Evolutionary conservation across 2,329 filamentous ascomycete species (phyloP), one percentile per base, ranked within the genome.

Genomic region (Microcyclosporella mali): DNA sequence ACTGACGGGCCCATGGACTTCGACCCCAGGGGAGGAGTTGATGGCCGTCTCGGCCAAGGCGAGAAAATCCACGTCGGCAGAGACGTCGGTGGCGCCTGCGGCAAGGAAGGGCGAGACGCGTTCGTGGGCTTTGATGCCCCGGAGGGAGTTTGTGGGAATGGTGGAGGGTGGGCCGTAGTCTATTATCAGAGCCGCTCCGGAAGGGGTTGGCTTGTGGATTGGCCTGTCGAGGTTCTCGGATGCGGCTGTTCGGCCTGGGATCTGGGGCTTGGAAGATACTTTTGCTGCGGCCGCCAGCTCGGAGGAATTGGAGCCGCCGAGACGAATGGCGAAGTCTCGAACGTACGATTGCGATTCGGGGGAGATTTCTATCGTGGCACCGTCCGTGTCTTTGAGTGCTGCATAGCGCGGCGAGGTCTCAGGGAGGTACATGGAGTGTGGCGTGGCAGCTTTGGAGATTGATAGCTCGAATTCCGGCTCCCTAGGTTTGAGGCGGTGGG

Each of bases 11-110:
- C 92, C 92, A 59, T 97, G 89, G 6, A 95, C 86, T 65, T 98
- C 92, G 3, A 97, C 81, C 1, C 82, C 84, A 1, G 82, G 76
- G 52, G 83, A 89, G 0, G 85, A 85, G 30, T 76, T 70, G 34
- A 86, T 74, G 0, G 89, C 89, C 1, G 84, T 75, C 61, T 97
- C 89, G 0, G 88, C 89, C 1, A 98, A 70, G 9, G 84, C 88
- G 0, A 79, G 77, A 61, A 98, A 98, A 65, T 98, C 92, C 1
- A 98, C 92, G 60, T 98, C 90, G 1, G 86, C 90, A 52, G 82
- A 88, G 16, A 98, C 72, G 61, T 98, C 92, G 2, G 94, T 88
- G 18, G 83, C 76, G 0, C 92, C 92, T 0, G 92, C 85, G 4
- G 79, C 73, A 1, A 77, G 74, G 57, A 98, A 88, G 3, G 92